Base-by-base conservation (phyloP, 352 stramenopile genomes). In the Pythium dissimile region DNA sequence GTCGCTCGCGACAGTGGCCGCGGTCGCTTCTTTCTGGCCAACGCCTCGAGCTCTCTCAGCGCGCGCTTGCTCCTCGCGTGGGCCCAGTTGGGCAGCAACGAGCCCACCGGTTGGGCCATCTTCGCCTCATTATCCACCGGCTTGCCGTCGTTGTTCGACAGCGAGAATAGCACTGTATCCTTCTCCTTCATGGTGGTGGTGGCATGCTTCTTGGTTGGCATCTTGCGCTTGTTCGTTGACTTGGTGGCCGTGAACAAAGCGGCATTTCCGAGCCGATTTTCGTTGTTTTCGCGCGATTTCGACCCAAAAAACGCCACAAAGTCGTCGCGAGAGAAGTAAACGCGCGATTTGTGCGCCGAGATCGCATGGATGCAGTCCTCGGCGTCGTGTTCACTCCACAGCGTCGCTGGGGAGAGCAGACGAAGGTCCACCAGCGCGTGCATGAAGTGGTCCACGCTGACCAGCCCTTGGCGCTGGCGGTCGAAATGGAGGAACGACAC, bases 1-100 rank as follows among this genome's bases (percentile, higher is more conserved):
- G 13, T 48, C 38, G 8, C 37, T 42, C 39, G 2, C 26, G 44
- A 48, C 1, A 41, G 12, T 7, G 50, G 35, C 10, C 37, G 37
- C 13, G 20, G 11, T 1, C 46, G 46, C 32, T 64, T 64, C 42
- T 35, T 41, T 20, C 27, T 42, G n/a, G n/a, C n/a, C 21, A 79
- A 31, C 10, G 45, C 60, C 20, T 88, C 71, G 18, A 92, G 65
- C 41, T 89, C 75, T 15, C 72, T 71, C 0, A 92, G 54, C 20
- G 82, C 82, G 8, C 79, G 69, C 44, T 92, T 92, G 54, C 77
- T 89, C 27, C 82, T 66, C 23, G 72, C 68, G 38, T 84, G 77
- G 1, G 82, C 82, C 82, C 82, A 92, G 12, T 73, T 50, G 1
- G 82, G 79, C 10, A 87, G 57, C 34, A 87, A 42, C 15, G 63